phyloP scores from a whole-genome alignment of 1,284 basidiomycete species.

The Bondarzewia mesenterica region DNA sequence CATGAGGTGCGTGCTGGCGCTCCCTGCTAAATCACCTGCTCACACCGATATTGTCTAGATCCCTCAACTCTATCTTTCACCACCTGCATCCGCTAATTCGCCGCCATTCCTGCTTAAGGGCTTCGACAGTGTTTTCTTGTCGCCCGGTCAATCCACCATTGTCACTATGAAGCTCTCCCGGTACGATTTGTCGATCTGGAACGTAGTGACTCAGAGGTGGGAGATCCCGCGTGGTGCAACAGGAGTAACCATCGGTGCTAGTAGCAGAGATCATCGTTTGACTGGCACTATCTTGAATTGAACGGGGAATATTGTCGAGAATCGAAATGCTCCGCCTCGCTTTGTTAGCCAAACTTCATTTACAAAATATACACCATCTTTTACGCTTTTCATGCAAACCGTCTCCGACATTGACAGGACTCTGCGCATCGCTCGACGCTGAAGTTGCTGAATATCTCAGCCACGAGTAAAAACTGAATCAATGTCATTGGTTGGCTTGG shows the following conservation, averaged over 20 bases:
- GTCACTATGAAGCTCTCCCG: slow-evolving; percentile 35
- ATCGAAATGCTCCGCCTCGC: too few species aligned
- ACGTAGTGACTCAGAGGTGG: slow-evolving; percentile 36
- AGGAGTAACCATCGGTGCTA: slow-evolving; percentile 41
- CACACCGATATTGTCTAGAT: slow-evolving; percentile 23
- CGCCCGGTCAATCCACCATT: slow-evolving; percentile 29
- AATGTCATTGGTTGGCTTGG: neutral
- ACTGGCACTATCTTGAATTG: slow-evolving; percentile 17
- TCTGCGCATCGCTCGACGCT: too few species aligned
- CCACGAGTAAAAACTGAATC: too few species aligned
- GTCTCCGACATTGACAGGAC: too few species aligned
- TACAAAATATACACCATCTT: too few species aligned
- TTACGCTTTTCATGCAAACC: too few species aligned
- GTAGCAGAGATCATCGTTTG: slow-evolving; percentile 42
- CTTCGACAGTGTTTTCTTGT: slow-evolving; percentile 38
- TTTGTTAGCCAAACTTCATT: too few species aligned
- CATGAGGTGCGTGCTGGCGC: slow-evolving; percentile 29
- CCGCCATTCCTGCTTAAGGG: slow-evolving; percentile 41
- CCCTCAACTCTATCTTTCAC: slow-evolving; percentile 40
- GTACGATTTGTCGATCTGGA: slow-evolving; percentile 37
- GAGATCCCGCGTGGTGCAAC: slow-evolving; percentile 34
- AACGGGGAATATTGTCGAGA: too few species aligned
- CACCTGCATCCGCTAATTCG: slow-evolving; percentile 34
- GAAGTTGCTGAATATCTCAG: too few species aligned
- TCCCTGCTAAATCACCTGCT: neutral